Base-by-base conservation (phyloP, 805 yeast genomes). In the Clavispora asparagi region DNA sequence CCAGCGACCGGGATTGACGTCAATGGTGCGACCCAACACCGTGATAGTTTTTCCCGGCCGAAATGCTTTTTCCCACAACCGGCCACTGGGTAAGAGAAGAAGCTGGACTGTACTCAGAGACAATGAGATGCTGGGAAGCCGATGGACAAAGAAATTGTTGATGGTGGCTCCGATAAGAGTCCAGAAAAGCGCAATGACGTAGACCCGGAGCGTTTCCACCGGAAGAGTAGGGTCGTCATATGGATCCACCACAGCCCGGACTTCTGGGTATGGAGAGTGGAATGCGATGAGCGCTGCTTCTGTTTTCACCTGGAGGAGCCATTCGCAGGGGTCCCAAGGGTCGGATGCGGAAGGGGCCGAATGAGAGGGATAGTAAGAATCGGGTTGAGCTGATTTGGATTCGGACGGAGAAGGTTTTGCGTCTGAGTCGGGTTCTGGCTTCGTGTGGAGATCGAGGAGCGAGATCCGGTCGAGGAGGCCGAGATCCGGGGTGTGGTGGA, bases 221-320 rank as follows among this genome's bases (percentile, higher is more conserved):
- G 80, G 78, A 32, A 73, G 50, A 2, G 52, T 41, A 1, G 75
- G 74, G 48, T 82, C 83, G 52, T 82, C 86, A 42, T 54, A 65
- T 11, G 82, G 76, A 14, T 79, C 82, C n/a, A 81, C 81, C 16
- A 83, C 76, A 9, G 87, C 81, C 33, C 87, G 64, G 12, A 83
- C 83, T 55, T 83, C 87, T 1, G 86, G 83, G 51, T 81, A 81
- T 6, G 85, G 85, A 6, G 83, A 76, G 57, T 71, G 73, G 52
- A 48, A 68, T 14, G 64, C 66, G 16, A 64, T 64, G 38, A 77
- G 56, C 28, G 68, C 71, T 5, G 80, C 80, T 47, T 74, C 73
- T 29, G 70, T 57, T 47, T 62, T 64, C 32, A 64, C 60, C 38
- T 68, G 70, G 14, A 71, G 55, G 9, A 51, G 48, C 71, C 71